These are phyloP conservation scores for Fusarium chlamydosporum DNA, from an alignment of 2,329 filamentous ascomycete species.

Conservation along the genomic window DNA sequence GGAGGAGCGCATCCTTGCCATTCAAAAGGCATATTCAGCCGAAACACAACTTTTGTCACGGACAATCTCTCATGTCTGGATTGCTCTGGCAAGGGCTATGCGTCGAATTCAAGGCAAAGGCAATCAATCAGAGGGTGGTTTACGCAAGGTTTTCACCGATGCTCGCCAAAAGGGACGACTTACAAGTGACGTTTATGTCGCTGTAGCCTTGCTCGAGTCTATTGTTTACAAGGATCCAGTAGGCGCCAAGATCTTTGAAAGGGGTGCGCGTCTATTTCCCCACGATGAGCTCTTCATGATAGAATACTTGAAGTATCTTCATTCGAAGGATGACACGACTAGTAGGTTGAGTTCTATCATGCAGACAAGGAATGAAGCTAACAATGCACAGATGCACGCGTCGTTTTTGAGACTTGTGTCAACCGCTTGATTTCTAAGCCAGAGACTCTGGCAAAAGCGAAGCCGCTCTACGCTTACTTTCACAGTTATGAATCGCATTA, in stretches of 20 bases:
- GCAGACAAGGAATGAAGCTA: constrained; percentile 25
- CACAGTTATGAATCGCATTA: constrained; percentile 96
- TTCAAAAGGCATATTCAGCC: constrained; percentile 76
- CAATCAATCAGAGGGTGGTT: constrained; percentile 75
- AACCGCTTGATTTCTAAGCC: constrained; percentile 84
- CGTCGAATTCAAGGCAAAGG: constrained; percentile 92
- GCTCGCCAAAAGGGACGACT: constrained; percentile 88
- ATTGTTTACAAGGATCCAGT: constrained; percentile 95
- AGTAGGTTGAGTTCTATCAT: constrained; percentile 70
- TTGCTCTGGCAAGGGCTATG: constrained; percentile 93
- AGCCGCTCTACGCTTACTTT: constrained; percentile 89
- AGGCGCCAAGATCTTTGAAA: constrained; percentile 95
- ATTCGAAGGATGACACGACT: constrained; percentile 91
- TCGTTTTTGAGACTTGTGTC: constrained; percentile 95
- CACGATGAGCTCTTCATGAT: constrained; percentile 94
- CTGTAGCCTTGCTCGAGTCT: constrained; percentile 92
- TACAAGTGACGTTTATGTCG: constrained; percentile 95
- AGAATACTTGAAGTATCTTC: constrained; percentile 95
- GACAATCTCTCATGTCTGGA: constrained; percentile 94
- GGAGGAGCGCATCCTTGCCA: constrained; percentile 73
- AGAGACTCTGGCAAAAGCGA: constrained; percentile 80
- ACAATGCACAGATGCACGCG: constrained; percentile 79
- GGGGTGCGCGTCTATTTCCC: constrained; percentile 92
- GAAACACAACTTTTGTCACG: constrained; percentile 84
- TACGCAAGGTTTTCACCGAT: constrained; percentile 90